These are phyloP conservation scores for Gnaphalium uliginosum DNA, from an alignment of 129 eudicot species.

Conservation along the genomic window DNA sequence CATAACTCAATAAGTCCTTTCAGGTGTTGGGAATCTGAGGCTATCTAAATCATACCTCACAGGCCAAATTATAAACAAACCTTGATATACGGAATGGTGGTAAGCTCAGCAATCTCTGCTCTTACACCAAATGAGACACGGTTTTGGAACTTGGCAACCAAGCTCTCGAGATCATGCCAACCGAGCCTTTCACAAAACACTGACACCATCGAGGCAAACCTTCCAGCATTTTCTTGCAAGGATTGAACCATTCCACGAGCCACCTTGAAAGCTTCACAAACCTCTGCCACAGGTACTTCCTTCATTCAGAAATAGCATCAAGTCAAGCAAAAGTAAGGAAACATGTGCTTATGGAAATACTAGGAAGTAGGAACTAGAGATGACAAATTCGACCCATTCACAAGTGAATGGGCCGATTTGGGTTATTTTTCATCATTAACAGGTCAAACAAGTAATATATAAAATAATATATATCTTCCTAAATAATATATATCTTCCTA, in stretches of 20 bases:
- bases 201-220: conserved; percentile 97
- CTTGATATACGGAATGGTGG: conserved; percentile 84
- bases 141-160: conserved; percentile 82
- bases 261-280: conserved; percentile 82
- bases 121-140: conserved; percentile 98
- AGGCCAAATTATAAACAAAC: conserved; percentile 32
- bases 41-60: conserved; percentile 16
- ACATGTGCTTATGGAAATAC: neutral
- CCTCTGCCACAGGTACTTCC: conserved; percentile 93
- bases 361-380: neutral
- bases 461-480: neutral
- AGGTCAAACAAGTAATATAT: neutral
- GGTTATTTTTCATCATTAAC: neutral
- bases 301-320: conserved; percentile 40
- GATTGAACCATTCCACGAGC: conserved; percentile 99
- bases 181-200: conserved; percentile 98
- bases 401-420: neutral
- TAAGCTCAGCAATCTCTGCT: conserved; percentile 96
- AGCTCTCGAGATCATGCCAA: conserved; percentile 94
- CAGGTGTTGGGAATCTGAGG: neutral
- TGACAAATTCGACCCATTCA: neutral
- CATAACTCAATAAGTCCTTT: neutral
- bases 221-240: conserved; percentile 97
- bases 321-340: neutral
- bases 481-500: neutral